Evolutionary conservation across 345 rosid species (phyloP).

Genomic region (Arabis hirsuta): DNA sequence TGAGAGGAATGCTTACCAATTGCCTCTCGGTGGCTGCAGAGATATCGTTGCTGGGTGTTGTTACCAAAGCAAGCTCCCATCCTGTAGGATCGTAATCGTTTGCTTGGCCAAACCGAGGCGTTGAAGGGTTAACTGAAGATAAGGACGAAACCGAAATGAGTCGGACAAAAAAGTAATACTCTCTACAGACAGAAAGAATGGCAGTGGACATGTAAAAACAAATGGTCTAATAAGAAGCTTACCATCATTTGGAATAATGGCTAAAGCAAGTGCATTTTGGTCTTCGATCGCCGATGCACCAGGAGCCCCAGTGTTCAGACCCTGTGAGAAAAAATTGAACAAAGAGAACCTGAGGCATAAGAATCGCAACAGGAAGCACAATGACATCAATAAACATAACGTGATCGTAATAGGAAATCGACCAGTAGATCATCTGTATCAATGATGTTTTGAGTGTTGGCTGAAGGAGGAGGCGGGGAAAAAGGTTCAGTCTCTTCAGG

Average conservation of each 20-base stretch:
- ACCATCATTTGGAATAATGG: constrained; percentile 74
- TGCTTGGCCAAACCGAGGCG: constrained; percentile 58
- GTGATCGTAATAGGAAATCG: constrained; percentile 26
- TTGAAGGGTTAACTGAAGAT: constrained; percentile 40
- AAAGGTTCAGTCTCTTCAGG: constrained; percentile 53
- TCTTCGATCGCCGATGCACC: constrained; percentile 82
- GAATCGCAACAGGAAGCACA: background rate
- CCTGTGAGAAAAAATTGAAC: constrained; percentile 52
- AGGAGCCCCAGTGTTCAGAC: constrained; percentile 57
- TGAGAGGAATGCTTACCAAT: constrained; percentile 59
- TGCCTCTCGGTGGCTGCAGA: constrained; percentile 83
- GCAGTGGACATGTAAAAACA: background rate
- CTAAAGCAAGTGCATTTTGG: constrained; percentile 89
- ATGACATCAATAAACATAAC: background rate
- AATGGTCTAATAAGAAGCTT: constrained; percentile 39
- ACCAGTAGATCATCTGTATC: constrained; percentile 91
- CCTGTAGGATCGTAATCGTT: constrained; percentile 85
- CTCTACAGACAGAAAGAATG: background rate
- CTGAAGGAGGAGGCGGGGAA: constrained; percentile 52
- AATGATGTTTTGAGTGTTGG: constrained; percentile 57
- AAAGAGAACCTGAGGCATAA: constrained; percentile 8
- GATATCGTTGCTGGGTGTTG: constrained; percentile 72
- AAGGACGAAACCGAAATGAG: constrained; percentile 6
- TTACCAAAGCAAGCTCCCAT: constrained; percentile 94
- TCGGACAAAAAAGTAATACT: background rate